Base-by-base conservation (phyloP, 768 basidiomycete genomes). In the Russula brevipes region DNA sequence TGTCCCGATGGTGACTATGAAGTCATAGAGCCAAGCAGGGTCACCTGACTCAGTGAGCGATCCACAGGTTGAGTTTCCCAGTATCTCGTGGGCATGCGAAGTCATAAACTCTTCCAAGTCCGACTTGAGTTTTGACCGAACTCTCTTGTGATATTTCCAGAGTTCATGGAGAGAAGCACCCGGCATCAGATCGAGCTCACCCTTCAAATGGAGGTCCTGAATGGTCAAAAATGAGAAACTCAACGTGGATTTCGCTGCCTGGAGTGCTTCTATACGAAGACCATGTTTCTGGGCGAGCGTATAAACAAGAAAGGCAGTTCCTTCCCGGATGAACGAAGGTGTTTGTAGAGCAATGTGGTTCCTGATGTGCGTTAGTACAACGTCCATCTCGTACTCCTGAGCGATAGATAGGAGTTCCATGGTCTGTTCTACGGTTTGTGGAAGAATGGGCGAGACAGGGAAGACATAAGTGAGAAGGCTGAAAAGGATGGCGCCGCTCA, bases 321-420 rank as follows among this genome's bases (percentile, higher is more conserved):
- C 60, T 11, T 42, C 14, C 9, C 3, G 41, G 38, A 56, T 56
- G n/a, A 56, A 36, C 11, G 46, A 19, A 2, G 60, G 54, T 4
- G 49, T 8, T 9, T 50, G 54, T 49, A 24, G 60, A 14, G 47
- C 7, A 19, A 49, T 44, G 12, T 49, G 46, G 39, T 50, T 42
- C n/a, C 54, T 42, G n/a, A 56, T 55, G 19, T 50, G 60, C 9
- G 47, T 35, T 7, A 61, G 46, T 17, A 56, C 47, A 7, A 17
- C 12, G 19, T 51, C 54, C 60, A 61, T 61, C 47, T 56, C 35
- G 39, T 61, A 61, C 31, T 35, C 36, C 30, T 56, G 47, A 4
- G 60, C 38, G 5, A 31, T 47, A 0, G 60, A 61, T 24, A 61
- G 16, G 16, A 61, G 60, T 35, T 49, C 60, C 60, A 61, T 61